These are phyloP conservation scores for Pichia sp. DNA, from an alignment of 1,139 yeast species.

Conservation along the genomic window DNA sequence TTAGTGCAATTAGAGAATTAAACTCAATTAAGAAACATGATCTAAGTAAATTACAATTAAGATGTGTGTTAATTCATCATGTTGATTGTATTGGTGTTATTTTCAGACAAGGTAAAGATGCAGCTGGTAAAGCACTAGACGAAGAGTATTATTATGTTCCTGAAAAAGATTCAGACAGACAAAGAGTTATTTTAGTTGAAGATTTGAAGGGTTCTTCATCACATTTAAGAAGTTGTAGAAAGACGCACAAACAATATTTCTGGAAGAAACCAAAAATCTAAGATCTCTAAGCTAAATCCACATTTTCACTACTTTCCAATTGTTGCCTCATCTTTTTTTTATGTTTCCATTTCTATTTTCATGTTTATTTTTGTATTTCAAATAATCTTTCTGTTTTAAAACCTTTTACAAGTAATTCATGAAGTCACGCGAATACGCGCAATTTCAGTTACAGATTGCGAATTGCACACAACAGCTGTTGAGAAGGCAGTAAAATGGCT, in stretches of 20 bases:
- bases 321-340: not conserved
- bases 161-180: conserved; percentile 68
- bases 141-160: conserved; percentile 89
- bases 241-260: conserved; percentile 86
- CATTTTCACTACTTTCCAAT: no score
- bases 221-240: conserved; percentile 75
- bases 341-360: not conserved
- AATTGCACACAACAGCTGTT: no score
- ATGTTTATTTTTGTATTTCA: not conserved
- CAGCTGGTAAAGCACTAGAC: conserved; percentile 90
- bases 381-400: not conserved
- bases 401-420: not conserved
- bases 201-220: conserved; percentile 71
- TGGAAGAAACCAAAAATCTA: conserved; percentile 62
- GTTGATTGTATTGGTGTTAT: conserved; percentile 72
- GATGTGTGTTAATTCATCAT: conserved; percentile 39
- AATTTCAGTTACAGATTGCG: not conserved
- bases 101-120: conserved; percentile 85
- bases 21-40: conserved; percentile 49
- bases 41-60: conserved; percentile 31
- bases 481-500: no score
- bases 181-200: conserved; percentile 63
- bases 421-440: conserved; percentile 10
- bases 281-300: not conserved
- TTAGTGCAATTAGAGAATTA: conserved; percentile 46